Base-by-base conservation (phyloP, 2,329 filamentous ascomycete genomes). In the Exophiala mesophila region DNA sequence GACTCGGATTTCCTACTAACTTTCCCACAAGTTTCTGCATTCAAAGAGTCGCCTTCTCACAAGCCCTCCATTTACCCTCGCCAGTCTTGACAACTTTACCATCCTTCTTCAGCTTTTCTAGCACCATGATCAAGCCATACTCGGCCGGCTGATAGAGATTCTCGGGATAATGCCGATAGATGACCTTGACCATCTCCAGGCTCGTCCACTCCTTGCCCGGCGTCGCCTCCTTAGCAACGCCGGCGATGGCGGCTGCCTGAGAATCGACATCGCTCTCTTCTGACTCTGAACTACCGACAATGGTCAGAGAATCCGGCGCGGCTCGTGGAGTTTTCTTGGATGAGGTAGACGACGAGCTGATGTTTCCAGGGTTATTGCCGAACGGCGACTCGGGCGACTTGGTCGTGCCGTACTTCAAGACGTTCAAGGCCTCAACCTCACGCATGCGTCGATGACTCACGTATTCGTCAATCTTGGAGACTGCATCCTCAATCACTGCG, bases 101-200 rank as follows among this genome's bases (percentile, higher is more conserved):
- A 56, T 97, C 92, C 9, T 65, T 68, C 60, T 80, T 69, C 53
- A 98, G 67, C 70, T 97, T 97, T 44, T 72, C 66, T 51, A 98
- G 63, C 41, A 97, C 84, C 67, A 90, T 85, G 49, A 82, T 48
- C 5, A 96, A 71, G 1, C 89, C 88, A 29, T 75, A 73, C 49
- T 85, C 80, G 0, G 92, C 92, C 6, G 89, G 82, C 8, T 73
- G 59, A 63, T 89, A 85, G 52, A 97, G 69, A 56, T 73, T 78
- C 60, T 85, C 79, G 0, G 85, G 82, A 16, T 94, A 82, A 56
- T 87, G 81, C 39, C 73, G 75, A 62, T 98, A 98, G 23, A 98
- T 87, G 21, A 85, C 69, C 63, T 84, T 85, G n/a, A 96, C 90
- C 50, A 97, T 71, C 45, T 90, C 86, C 75, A 88, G 82, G 6